phyloP scores from a whole-genome alignment of 2,329 filamentous ascomycete species.

The Xylariaceae sp. region DNA sequence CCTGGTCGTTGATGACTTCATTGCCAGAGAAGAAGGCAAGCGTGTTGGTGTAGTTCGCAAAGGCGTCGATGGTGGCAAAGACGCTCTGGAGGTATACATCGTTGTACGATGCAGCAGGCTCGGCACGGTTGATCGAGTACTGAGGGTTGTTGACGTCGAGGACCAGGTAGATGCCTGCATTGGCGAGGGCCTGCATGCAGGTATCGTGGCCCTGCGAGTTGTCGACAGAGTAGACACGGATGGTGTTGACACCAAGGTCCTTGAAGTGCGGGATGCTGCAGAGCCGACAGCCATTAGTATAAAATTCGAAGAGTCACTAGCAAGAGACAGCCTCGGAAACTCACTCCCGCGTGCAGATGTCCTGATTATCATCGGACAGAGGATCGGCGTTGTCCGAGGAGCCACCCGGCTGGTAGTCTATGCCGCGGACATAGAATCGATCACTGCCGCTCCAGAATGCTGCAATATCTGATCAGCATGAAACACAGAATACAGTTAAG shows the following conservation, averaged over 20 bases:
- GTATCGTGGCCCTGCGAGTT: slow-evolving; percentile 74
- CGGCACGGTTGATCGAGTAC: slow-evolving; percentile 76
- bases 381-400: slow-evolving; percentile 57
- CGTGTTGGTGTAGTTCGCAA: slow-evolving; percentile 77
- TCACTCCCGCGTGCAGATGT: slow-evolving; percentile 71
- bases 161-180: slow-evolving; percentile 86
- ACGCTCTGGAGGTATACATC: slow-evolving; percentile 73
- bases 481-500: not conserved
- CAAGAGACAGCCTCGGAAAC: too few relatives aligned
- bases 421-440: slow-evolving; percentile 53
- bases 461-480: slow-evolving; percentile 23
- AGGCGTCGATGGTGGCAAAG: slow-evolving; percentile 82
- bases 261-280: slow-evolving; percentile 73
- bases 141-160: slow-evolving; percentile 84
- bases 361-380: slow-evolving; percentile 62
- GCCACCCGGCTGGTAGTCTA: slow-evolving; percentile 58
- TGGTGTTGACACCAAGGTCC: slow-evolving; percentile 79
- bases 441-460: slow-evolving; percentile 47
- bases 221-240: slow-evolving; percentile 90
- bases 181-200: slow-evolving; percentile 75
- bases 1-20: slow-evolving; percentile 66
- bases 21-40: slow-evolving; percentile 81
- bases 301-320: too few relatives aligned
- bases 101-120: slow-evolving; percentile 77
- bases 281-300: too few relatives aligned